A percentile compares a stretch with the other conserved stretches of the same genome.
Evolutionary conservation across 257 asterid genomes (phyloP).

Genomic region (Linaria vulgaris): DNA sequence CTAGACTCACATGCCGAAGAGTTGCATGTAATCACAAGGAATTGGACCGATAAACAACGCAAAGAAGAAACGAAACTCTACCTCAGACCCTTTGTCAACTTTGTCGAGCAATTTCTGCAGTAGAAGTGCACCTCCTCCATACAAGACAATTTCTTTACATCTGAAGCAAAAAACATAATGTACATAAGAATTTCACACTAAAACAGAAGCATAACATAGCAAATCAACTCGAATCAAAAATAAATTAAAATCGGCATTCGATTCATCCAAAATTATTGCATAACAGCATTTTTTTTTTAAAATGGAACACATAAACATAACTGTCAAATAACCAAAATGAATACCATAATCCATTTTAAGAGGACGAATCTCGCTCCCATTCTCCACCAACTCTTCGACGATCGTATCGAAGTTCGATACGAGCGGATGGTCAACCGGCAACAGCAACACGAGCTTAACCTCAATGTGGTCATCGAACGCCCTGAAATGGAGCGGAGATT

Average conservation of each 20-base stretch:
- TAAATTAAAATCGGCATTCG: not conserved
- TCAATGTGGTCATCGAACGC: conserved; percentile 70
- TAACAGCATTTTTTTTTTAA: not conserved
- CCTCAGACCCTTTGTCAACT: conserved; percentile 76
- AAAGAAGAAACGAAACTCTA: conserved; percentile 30
- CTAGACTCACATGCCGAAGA: too few relatives aligned
- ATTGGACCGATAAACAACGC: conserved; percentile 8
- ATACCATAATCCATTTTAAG: conserved; percentile 61
- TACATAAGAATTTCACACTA: not conserved
- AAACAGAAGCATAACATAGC: not conserved
- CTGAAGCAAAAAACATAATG: conserved; percentile 39
- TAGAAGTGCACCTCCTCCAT: conserved; percentile 71
- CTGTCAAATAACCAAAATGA: conserved; percentile 12
- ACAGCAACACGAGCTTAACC: conserved; percentile 66
- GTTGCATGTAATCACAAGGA: too few relatives aligned
- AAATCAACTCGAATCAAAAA: not conserved
- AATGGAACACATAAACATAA: not conserved
- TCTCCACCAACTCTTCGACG: conserved; percentile 21
- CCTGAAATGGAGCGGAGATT: conserved; percentile 52
- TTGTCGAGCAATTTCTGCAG: conserved; percentile 79
- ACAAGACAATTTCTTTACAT: conserved; percentile 59
- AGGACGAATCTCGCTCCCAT: conserved; percentile 34
- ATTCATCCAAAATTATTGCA: conserved; percentile 10
- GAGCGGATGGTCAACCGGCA: conserved; percentile 87
- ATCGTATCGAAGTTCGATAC: conserved; percentile 55